These are phyloP conservation scores for Stephanodiscus triporus DNA, from an alignment of 108 stramenopile species.

Conservation along the genomic window DNA sequence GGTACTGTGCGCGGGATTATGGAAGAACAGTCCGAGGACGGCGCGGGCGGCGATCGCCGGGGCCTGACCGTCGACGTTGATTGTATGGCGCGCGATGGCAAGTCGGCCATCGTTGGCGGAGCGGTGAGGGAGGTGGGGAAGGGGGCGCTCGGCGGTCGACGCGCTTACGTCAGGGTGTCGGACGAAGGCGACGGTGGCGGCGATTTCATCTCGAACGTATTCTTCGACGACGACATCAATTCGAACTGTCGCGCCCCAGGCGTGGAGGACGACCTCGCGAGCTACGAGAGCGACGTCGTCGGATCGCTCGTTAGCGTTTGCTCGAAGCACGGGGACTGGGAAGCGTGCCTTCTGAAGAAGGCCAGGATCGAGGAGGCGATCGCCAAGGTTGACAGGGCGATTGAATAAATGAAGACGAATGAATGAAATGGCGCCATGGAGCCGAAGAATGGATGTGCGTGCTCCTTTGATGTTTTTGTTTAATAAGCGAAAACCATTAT, in stretches of 20 bases:
- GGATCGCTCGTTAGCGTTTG: conserved; percentile 33
- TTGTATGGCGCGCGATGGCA: conserved; percentile 40
- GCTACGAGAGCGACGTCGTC: conserved; percentile 6
- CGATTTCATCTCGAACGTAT: conserved; percentile 36
- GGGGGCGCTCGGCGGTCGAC: not conserved
- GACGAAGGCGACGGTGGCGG: conserved; percentile 12
- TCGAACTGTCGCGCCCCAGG: not conserved
- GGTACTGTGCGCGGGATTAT: conserved; percentile 44
- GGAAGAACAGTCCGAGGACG: conserved; percentile 36
- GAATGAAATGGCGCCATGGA: not conserved
- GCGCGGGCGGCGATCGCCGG: not conserved
- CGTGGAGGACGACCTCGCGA: conserved; percentile 24
- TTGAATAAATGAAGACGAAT: not conserved
- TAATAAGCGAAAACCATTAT: not conserved
- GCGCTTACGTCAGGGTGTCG: conserved; percentile 42
- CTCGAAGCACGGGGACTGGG: conserved; percentile 48
- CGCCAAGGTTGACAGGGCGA: not conserved
- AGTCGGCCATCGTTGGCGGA: conserved; percentile 44
- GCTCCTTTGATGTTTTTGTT: not conserved
- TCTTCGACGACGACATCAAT: conserved; percentile 17
- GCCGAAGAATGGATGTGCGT: not conserved
- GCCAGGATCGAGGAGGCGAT: conserved; percentile 16
- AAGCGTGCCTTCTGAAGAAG: conserved; percentile 27
- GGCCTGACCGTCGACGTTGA: conserved; percentile 49
- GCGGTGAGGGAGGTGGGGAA: conserved; percentile 7